Percentiles rank a stretch among this genome's conserved stretches.
phyloP scores from a whole-genome alignment of 1,139 yeast species.

The Geotrichum cucujoidarum region DNA sequence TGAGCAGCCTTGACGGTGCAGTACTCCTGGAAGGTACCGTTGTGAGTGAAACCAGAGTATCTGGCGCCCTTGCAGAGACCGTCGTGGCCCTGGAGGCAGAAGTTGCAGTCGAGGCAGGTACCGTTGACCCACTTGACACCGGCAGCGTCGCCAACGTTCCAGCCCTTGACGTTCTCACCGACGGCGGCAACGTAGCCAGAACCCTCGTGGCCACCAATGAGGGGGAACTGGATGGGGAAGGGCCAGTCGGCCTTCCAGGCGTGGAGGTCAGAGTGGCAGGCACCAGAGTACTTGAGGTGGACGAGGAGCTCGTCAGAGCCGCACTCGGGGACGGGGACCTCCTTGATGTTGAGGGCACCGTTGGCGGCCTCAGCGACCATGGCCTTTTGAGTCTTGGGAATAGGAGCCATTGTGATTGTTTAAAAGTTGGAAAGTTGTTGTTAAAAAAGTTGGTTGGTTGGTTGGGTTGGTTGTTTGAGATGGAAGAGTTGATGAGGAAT shows the following conservation, averaged over 20 bases:
- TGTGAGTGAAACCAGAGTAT: constrained; percentile 58
- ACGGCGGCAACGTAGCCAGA: constrained; percentile 29
- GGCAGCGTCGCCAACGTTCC: constrained; percentile 26
- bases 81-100: constrained; percentile 25
- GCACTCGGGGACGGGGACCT: constrained; percentile 33
- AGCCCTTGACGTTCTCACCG: constrained; percentile 22
- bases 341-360: constrained; percentile 21
- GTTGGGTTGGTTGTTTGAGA: too few relatives aligned
- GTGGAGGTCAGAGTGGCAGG: constrained; percentile 39
- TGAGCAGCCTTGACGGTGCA: constrained; percentile 74
- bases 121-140: constrained; percentile 28
- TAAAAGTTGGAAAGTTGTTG: too few relatives aligned
- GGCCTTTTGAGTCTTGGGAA: constrained; percentile 31
- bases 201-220: constrained; percentile 32
- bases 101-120: constrained; percentile 27
- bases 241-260: constrained; percentile 24
- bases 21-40: constrained; percentile 74
- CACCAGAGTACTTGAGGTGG: constrained; percentile 34
- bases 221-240: constrained; percentile 15
- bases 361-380: constrained; percentile 22
- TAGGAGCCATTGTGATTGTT: constrained; percentile 13
- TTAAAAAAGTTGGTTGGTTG: too few relatives aligned
- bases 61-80: constrained; percentile 22
- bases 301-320: constrained; percentile 31
- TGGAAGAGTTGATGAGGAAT: too few relatives aligned